Evolutionary conservation across 371 early-diverging fungal species (phyloP), one percentile per base, ranked within the genome.

Genomic region (Mucor irregularis): DNA sequence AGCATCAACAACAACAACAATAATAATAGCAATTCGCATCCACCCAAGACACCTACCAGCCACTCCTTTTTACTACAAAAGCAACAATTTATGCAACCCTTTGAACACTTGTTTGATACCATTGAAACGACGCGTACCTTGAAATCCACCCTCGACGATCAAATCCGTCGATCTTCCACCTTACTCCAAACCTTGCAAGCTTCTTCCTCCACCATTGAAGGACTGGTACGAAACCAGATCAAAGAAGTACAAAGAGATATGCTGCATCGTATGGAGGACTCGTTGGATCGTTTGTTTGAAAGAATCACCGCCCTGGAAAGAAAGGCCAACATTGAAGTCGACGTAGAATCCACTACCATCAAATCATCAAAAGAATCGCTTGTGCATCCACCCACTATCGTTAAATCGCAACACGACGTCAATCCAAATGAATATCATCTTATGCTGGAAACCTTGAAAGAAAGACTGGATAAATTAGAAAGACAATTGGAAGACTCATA

Each of bases 121-220:
- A 78, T 84, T 31, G 85, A 83, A 53, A 80, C 81, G 9, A 79
- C 80, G 2, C 75, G 81, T 2, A 79, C 80, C 2, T 69, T 92
- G 16, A 83, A 85, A 46, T 43, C 68, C 5, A 86, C 89, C 0
- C 66, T 92, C 58, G 86, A 88, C 56, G 91, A 90, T 47, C 91
- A 91, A 65, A 84, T 92, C 37, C 80, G 93, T 34, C 80, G 85
- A 26, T 87, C 90, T 4, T 76, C 88, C 0, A 79, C 89, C 3
- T 61, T 92, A 16, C 81, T 92, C 45, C 89, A 90, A 57, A 90
- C 91, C 2, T 69, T 92, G 22, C 89, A 89, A 58, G 77, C 88
- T 10, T 81, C 85, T 0, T 83, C 85, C 1, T 80, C 83, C 5
- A 90, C 90, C 70, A 86, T 92, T 47, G 93, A 92, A 63, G 85